Evolutionary conservation across 495 filamentous ascomycete species (phyloP), one percentile per base, ranked within the genome.

Genomic region (Trichoderma gamsii): DNA sequence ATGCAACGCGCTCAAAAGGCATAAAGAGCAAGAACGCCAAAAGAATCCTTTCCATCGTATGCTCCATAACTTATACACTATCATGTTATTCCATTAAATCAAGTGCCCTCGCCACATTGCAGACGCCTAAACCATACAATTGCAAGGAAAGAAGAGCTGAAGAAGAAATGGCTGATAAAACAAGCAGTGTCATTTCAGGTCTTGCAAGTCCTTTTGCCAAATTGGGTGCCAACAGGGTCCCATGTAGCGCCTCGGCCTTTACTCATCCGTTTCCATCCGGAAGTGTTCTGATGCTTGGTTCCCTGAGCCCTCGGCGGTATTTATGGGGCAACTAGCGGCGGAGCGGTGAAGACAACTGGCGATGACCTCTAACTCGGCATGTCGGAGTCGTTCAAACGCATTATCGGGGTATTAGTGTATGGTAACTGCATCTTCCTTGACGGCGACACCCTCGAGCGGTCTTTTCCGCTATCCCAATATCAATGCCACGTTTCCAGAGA

Each of bases 301-400:
- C 56, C 25, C 56, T 29, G 3, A 18, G 12, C 5, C 25, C 56
- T 61, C 63, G 35, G n/a, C 32, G 21, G 35, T 11, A 21, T 41
- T 65, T 65, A 65, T 41, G 41, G 63, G 41, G 35, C 18, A 21
- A 35, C 63, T 16, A 65, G 63, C 35, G 61, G 29, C 41, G 61
- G 29, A 35, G 27, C 29, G 63, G 63, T 41, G 63, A 65, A 35
- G 15, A n/a, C 63, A 21, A 15, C 18, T 43, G 29, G n/a, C 21
- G 35, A 41, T 4, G 7, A 16, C 21, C 16, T 23, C 3, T 43
- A 9, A 35, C 16, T 35, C 61, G 38, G 61, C 13, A 16, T 12
- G 25, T 41, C 35, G 35, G 21, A 2, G 35, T 44, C 63, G 29
- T 65, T 23, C 8, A 64, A 64, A 29, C 8, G 5, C 1, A 41